Evolutionary conservation across 805 yeast genomes (phyloP).

Genomic region (Kodamaea leandrae): DNA sequence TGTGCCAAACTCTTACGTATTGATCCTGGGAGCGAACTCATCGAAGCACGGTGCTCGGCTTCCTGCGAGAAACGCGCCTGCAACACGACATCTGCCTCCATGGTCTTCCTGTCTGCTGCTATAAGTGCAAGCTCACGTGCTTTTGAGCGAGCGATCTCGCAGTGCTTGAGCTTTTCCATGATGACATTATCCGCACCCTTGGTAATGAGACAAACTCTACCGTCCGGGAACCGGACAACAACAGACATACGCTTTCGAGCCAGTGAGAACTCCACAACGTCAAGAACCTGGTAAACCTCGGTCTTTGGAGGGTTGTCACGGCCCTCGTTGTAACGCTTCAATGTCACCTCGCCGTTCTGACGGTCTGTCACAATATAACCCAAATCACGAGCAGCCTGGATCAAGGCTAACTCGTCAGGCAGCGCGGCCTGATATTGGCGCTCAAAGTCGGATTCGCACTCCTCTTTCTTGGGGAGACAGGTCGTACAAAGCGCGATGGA

Average conservation of each 20-base stretch:
- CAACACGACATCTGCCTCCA: slow-evolving; percentile 74
- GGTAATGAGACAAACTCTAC: slow-evolving; percentile 71
- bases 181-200: slow-evolving; percentile 96
- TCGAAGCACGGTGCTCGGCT: slow-evolving; percentile 29
- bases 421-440: slow-evolving; percentile 90
- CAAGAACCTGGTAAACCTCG: slow-evolving; percentile 73
- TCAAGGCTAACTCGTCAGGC: slow-evolving; percentile 93
- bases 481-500: slow-evolving; percentile 86
- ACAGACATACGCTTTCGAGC: slow-evolving; percentile 92
- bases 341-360: slow-evolving; percentile 53
- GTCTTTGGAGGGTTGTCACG: slow-evolving; percentile 59
- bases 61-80: slow-evolving; percentile 49
- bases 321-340: slow-evolving; percentile 83
- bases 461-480: slow-evolving; percentile 67
- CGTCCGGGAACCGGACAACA: slow-evolving; percentile 74
- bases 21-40: slow-evolving; percentile 32
- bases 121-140: slow-evolving; percentile 58
- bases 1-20: slow-evolving; percentile 26
- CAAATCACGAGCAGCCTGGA: slow-evolving; percentile 91
- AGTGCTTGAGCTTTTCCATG: slow-evolving; percentile 63
- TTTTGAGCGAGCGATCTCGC: slow-evolving; percentile 59
- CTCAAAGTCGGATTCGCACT: slow-evolving; percentile 26
- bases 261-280: slow-evolving; percentile 82
- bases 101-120: slow-evolving; percentile 61
- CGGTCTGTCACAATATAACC: slow-evolving; percentile 83